A percentile compares a stretch with the other conserved stretches of the same genome.
Evolutionary conservation across 225 moss, liverwort and hornwort species (phyloP).

Genomic region (Climacium dendroides): DNA sequence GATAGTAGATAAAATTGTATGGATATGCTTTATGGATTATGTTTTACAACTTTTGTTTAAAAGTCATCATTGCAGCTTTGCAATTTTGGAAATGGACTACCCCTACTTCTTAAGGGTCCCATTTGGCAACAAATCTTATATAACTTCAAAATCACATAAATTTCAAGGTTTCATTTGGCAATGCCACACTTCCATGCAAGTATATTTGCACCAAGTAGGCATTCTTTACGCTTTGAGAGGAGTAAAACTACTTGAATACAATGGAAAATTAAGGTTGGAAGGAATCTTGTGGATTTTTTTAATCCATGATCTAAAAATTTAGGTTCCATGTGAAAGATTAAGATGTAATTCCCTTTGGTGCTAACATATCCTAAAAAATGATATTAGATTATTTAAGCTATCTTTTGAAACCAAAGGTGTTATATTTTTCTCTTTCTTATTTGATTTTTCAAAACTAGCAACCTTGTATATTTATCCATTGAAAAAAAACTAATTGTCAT

Average conservation of each 20-base stretch:
- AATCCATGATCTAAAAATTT: neutral
- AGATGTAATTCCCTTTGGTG: neutral
- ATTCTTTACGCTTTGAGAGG: rapidly evolving
- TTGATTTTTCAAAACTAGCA: too few species aligned
- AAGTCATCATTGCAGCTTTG: neutral
- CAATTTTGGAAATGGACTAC: neutral
- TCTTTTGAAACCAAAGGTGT: too few species aligned
- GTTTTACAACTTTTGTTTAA: too few species aligned
- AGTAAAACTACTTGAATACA: rapidly evolving
- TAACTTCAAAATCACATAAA: neutral
- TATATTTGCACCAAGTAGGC: neutral
- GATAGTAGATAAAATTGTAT: neutral
- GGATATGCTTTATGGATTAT: neutral
- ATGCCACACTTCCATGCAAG: rapidly evolving
- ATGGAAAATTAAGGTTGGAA: neutral
- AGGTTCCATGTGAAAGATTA: neutral
- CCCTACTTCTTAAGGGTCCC: too few species aligned
- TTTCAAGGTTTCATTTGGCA: neutral
- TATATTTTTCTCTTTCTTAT: too few species aligned
- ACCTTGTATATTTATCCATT: neutral
- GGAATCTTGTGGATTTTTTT: neutral
- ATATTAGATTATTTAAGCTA: too few species aligned
- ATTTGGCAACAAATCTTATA: too few species aligned
- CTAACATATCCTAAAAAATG: neutral
- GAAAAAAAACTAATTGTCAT: neutral